Evolutionary conservation across 106 monocot genomes (phyloP).

Genomic region (Phalaenopsis equestris): DNA sequence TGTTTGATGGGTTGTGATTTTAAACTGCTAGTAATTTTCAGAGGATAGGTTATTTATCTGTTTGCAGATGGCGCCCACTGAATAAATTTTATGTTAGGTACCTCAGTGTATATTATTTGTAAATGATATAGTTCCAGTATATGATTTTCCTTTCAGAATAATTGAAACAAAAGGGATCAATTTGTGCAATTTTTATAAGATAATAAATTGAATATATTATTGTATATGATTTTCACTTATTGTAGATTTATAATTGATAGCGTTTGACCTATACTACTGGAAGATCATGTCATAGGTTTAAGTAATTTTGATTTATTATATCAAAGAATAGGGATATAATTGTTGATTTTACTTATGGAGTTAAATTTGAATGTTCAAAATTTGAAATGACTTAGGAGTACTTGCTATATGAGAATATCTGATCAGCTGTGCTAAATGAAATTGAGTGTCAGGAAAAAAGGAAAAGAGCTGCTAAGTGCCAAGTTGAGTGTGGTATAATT

Average conservation of each 20-base stretch:
- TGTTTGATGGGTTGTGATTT: not conserved
- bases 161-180: not conserved
- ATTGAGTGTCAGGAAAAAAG: no score
- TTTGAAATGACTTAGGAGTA: not conserved
- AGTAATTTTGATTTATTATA: no score
- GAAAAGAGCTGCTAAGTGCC: no score
- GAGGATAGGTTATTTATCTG: not conserved
- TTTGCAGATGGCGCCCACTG: no score
- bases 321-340: not conserved
- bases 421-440: no score
- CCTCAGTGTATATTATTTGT: not conserved
- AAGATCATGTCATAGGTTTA: not conserved
- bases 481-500: no score
- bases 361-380: not conserved
- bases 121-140: not conserved
- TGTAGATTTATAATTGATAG: not conserved
- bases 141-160: not conserved
- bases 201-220: not conserved
- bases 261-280: not conserved
- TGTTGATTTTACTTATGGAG: not conserved
- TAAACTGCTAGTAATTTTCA: not conserved
- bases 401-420: no score
- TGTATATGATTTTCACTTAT: not conserved
- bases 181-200: not conserved
- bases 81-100: not conserved